phyloP scores from a whole-genome alignment of 2,329 filamentous ascomycete species.

The Fusarium chaquense region DNA sequence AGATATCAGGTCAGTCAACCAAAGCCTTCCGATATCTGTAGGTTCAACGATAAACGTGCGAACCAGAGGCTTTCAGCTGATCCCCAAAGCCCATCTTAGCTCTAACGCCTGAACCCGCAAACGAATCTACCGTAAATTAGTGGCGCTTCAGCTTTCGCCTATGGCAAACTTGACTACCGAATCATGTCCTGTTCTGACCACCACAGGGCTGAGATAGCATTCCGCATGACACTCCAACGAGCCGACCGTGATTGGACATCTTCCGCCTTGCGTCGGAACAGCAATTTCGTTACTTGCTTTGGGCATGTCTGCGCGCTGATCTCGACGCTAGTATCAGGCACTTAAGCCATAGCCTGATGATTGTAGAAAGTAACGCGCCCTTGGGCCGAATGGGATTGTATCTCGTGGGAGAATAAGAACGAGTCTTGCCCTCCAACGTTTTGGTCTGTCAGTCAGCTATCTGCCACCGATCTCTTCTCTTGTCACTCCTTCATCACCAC shows the following conservation, averaged over 20 bases:
- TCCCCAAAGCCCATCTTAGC: constrained; percentile 12
- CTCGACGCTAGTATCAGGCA: constrained; percentile 23
- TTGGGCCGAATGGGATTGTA: neutral
- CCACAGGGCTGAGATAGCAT: constrained; percentile 43
- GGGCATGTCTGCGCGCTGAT: neutral
- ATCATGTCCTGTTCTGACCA: constrained; percentile 29
- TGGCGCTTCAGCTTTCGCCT: constrained; percentile 39
- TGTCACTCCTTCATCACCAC: constrained; percentile 11
- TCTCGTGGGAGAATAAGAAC: constrained; percentile 4
- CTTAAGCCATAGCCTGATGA: neutral
- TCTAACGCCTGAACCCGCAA: constrained; percentile 18
- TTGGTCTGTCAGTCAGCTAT: neutral
- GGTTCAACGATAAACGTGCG: neutral
- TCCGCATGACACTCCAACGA: constrained; percentile 1
- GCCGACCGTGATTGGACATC: neutral
- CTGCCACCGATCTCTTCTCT: neutral
- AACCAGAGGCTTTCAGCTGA: neutral
- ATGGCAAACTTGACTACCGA: constrained; percentile 12
- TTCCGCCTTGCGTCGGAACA: constrained; percentile 5
- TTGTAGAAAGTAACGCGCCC: neutral
- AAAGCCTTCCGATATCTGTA: neutral
- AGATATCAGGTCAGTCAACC: neutral
- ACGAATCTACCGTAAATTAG: constrained; percentile 37
- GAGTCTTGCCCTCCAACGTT: neutral
- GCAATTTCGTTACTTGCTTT: constrained; percentile 11